These are phyloP conservation scores for Fusarium sp. DNA, from an alignment of 2,329 filamentous ascomycete genomes.

Conservation along the genomic window DNA sequence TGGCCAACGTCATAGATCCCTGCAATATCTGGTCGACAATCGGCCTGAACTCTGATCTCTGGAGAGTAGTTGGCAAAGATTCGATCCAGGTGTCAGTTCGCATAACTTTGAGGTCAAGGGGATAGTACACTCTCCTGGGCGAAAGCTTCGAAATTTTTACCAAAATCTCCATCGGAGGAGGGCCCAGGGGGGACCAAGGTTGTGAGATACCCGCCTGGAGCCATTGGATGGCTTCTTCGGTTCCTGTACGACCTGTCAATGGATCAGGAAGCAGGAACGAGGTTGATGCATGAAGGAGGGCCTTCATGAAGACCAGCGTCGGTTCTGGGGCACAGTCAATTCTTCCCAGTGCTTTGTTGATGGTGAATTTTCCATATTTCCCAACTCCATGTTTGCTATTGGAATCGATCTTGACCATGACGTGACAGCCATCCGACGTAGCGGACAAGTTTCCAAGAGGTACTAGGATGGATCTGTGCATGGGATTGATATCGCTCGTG, in stretches of 20 bases:
- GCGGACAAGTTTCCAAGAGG: constrained; percentile 56
- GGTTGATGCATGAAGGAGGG: constrained; percentile 69
- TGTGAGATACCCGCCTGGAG: constrained; percentile 64
- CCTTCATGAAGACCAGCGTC: constrained; percentile 65
- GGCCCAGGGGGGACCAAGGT: constrained; percentile 57
- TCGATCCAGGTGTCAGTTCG: constrained; percentile 50
- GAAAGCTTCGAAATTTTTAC: constrained; percentile 42
- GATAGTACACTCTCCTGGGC: constrained; percentile 53
- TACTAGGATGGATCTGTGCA: constrained; percentile 64
- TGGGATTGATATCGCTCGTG: constrained; percentile 55
- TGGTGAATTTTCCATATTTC: constrained; percentile 62
- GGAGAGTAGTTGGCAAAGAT: constrained; percentile 45
- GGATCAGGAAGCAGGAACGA: constrained; percentile 68
- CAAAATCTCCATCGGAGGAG: constrained; percentile 13
- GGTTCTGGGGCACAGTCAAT: constrained; percentile 70
- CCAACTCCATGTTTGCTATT: constrained; percentile 55
- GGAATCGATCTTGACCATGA: constrained; percentile 46
- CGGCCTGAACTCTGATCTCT: constrained; percentile 52
- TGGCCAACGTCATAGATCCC: constrained; percentile 45
- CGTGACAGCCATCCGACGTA: constrained; percentile 34
- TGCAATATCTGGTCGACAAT: constrained; percentile 48
- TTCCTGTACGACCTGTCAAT: constrained; percentile 69
- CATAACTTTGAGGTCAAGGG: constrained; percentile 48
- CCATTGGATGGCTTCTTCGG: constrained; percentile 67
- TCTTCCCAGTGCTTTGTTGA: constrained; percentile 66